phyloP scores from a whole-genome alignment of 2,329 filamentous ascomycete species.

The Trichoderma koningiopsis region DNA sequence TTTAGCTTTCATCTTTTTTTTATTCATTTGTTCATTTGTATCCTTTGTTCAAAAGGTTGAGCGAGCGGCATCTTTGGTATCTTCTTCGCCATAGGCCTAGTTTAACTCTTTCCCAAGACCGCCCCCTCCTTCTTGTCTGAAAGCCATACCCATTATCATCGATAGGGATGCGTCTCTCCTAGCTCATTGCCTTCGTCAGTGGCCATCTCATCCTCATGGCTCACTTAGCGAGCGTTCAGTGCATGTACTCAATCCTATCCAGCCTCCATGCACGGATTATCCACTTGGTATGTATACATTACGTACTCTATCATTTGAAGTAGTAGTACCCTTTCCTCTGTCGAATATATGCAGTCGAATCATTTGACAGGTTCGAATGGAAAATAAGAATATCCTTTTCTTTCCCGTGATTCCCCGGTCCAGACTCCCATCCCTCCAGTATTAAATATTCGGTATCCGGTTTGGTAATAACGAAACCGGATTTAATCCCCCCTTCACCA shows the following conservation, averaged over 20 bases:
- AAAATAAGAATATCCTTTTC: conserved; percentile 21
- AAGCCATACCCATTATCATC: conserved; percentile 1
- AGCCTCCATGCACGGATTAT: conserved; percentile 42
- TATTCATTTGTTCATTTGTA: conserved; percentile 28
- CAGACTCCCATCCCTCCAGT: conserved; percentile 33
- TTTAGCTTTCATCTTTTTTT: conserved; percentile 24
- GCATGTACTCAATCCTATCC: conserved; percentile 32
- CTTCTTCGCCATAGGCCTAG: conserved; percentile 37
- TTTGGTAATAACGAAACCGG: conserved; percentile 35
- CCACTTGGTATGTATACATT: conserved; percentile 44
- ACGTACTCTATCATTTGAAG: conserved; percentile 42
- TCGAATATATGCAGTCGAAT: conserved; percentile 37
- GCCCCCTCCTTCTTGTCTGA: background rate
- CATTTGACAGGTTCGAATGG: conserved; percentile 26
- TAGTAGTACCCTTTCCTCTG: conserved; percentile 28
- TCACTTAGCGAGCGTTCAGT: conserved; percentile 40
- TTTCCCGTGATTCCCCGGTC: conserved; percentile 21
- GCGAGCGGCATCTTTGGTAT: conserved; percentile 46
- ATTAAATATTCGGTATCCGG: conserved; percentile 31
- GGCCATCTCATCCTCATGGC: conserved; percentile 31
- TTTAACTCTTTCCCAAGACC: conserved; percentile 26
- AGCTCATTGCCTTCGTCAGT: conserved; percentile 20
- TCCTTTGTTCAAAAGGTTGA: conserved; percentile 36
- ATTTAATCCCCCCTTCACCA: conserved; percentile 32
- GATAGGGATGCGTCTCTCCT: background rate